phyloP scores from a whole-genome alignment of 2,329 filamentous ascomycete species.

The Aspergillus oerlinghausenensis region DNA sequence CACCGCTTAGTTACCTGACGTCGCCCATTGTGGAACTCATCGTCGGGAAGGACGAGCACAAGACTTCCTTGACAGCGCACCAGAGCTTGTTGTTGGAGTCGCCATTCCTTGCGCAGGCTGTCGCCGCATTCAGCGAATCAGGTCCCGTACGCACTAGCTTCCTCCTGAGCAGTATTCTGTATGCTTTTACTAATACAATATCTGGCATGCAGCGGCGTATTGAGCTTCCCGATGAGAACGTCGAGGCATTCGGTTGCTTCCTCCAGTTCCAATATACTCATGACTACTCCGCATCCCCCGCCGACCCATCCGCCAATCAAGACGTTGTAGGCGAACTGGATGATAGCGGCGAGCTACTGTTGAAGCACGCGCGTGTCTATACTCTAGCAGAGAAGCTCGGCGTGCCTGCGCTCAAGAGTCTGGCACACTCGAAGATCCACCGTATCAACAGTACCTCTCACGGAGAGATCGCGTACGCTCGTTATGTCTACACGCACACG shows the following conservation, averaged over 20 bases:
- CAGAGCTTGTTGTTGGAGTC: conserved; percentile 70
- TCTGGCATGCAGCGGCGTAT: conserved; percentile 56
- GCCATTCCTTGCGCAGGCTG: conserved; percentile 65
- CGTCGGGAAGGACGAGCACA: conserved; percentile 57
- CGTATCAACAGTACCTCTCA: conserved; percentile 81
- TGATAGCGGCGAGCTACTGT: conserved; percentile 73
- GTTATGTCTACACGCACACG: conserved; percentile 82
- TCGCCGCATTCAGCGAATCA: conserved; percentile 58
- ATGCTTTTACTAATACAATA: background rate
- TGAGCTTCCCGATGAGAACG: conserved; percentile 61
- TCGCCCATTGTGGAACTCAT: conserved; percentile 66
- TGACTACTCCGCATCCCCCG: conserved; percentile 71
- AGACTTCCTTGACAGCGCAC: conserved; percentile 69
- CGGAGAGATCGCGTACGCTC: conserved; percentile 86
- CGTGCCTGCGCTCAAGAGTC: conserved; percentile 62
- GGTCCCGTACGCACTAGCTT: conserved; percentile 49
- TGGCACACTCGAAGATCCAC: conserved; percentile 87
- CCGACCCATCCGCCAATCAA: conserved; percentile 57
- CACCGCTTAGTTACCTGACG: conserved; percentile 49
- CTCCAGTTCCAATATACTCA: conserved; percentile 79
- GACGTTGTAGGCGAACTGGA: conserved; percentile 67
- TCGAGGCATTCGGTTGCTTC: conserved; percentile 72
- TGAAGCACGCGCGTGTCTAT: conserved; percentile 86
- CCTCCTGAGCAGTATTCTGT: background rate
- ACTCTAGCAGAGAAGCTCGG: conserved; percentile 78